A percentile compares a stretch with the other conserved stretches of the same genome.
Evolutionary conservation across 2,329 filamentous ascomycete genomes (phyloP).

Genomic region (Paracorniculantispora psalliotae): DNA sequence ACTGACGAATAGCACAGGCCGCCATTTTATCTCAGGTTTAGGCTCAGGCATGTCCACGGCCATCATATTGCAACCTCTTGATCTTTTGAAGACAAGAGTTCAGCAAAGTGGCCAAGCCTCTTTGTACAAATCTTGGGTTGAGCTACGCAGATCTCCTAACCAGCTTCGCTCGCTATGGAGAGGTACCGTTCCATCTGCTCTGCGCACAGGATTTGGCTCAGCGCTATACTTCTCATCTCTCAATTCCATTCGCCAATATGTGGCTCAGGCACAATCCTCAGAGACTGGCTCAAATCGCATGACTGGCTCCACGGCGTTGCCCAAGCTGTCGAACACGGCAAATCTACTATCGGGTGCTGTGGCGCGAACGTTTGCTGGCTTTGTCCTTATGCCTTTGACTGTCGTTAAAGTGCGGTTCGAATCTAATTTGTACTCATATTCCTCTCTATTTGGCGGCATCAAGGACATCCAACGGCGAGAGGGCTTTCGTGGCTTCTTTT

Average conservation of each 20-base stretch:
- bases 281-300: slow-evolving; percentile 20
- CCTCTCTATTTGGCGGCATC: slow-evolving; percentile 66
- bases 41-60: slow-evolving; percentile 83
- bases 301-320: slow-evolving; percentile 62
- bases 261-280: slow-evolving; percentile 11
- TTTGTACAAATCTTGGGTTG: slow-evolving; percentile 38
- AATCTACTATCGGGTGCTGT: slow-evolving; percentile 82
- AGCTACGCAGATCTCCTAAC: slow-evolving; percentile 52
- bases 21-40: slow-evolving; percentile 86
- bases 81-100: slow-evolving; percentile 92
- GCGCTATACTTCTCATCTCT: slow-evolving; percentile 91
- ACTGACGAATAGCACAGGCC: slow-evolving; percentile 43
- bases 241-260: slow-evolving; percentile 70
- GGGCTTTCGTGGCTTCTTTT: slow-evolving; percentile 81
- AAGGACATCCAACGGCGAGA: slow-evolving; percentile 68
- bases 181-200: slow-evolving; percentile 84
- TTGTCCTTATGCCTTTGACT: slow-evolving; percentile 91
- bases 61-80: slow-evolving; percentile 86
- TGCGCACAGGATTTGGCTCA: slow-evolving; percentile 87
- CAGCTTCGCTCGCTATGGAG: slow-evolving; percentile 76
- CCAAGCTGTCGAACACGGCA: slow-evolving; percentile 74
- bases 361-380: slow-evolving; percentile 80
- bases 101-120: slow-evolving; percentile 77
- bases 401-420: slow-evolving; percentile 97
- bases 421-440: slow-evolving; percentile 78